phyloP scores from a whole-genome alignment of 352 stramenopile genomes.

The Phytophthora pistaciae region DNA sequence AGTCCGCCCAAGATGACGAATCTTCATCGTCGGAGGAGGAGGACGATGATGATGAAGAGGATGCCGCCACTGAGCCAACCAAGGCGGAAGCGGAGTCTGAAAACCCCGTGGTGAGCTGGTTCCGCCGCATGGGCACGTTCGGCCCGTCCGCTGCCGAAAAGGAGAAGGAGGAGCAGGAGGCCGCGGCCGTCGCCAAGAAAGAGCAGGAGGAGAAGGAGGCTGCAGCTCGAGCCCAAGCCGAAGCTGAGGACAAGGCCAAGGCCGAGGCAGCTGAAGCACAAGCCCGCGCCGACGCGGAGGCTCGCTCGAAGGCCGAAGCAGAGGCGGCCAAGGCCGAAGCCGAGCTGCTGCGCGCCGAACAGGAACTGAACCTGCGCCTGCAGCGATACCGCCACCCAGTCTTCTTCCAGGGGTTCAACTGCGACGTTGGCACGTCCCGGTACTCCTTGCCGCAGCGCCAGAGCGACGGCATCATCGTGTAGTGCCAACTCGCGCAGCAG shows the following conservation, averaged over 20 bases:
- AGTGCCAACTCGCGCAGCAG: background rate
- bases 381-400: constrained; percentile 40
- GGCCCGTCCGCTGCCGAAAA: constrained; percentile 22
- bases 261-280: constrained; percentile 20
- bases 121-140: constrained; percentile 42
- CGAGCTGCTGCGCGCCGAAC: constrained; percentile 29
- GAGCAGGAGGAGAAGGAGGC: constrained; percentile 27
- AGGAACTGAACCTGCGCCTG: constrained; percentile 40
- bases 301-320: constrained; percentile 15
- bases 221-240: constrained; percentile 12
- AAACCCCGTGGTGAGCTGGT: constrained; percentile 38
- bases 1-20: constrained; percentile 10
- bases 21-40: constrained; percentile 3
- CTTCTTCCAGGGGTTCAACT: constrained; percentile 48
- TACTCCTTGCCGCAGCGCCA: constrained; percentile 24
- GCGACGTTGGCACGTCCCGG: constrained; percentile 31
- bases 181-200: constrained; percentile 12
- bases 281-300: constrained; percentile 23
- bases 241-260: constrained; percentile 19
- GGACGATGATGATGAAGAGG: constrained; percentile 14
- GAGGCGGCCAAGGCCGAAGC: constrained; percentile 24
- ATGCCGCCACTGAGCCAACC: constrained; percentile 1
- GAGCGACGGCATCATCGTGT: constrained; percentile 30
- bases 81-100: constrained; percentile 33
- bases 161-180: constrained; percentile 24